Evolutionary conservation across 306 rosid genomes (phyloP), one percentile per base, ranked within the genome.

Genomic region (Fagus crenata): DNA sequence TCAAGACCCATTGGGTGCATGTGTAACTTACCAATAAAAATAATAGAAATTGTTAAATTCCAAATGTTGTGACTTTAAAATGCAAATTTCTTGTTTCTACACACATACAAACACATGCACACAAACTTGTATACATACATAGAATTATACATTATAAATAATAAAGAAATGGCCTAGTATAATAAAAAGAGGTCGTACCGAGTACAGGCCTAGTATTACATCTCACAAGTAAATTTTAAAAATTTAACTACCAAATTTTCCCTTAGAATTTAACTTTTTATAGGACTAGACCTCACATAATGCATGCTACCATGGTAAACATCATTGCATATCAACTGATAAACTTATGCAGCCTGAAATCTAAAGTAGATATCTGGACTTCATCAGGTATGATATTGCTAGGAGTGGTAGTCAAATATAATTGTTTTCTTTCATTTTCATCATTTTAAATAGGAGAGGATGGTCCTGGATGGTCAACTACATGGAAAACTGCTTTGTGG

Each of bases 401-500:
- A 32, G 41, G n/a, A 53, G 3, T 8, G 18, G 17, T 39, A 56
- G 55, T 35, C 43, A 4, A 31, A 65, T 73, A 41, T 12, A 56
- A 49, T 54, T 36, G 18, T 49, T 36, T n/a, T 22, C 2, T 75
- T 67, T 58, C 55, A 53, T 75, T 75, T 72, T 2, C 39, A 28
- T 63, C 3, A 37, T 73, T 79, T 65, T 33, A 76, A 85, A 81
- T 87, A 92, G 96, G 93, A 75, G 95, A 85, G 87, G 93, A 92
- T 31, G 95, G 97, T 78, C 95, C 97, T 3, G 97, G 95, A 60
- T 92, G 97, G 97, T 92, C 97, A 39, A 88, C 91, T 8, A 75
- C 82, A 5, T 92, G 97, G 95, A 90, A 90, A 83, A 78, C 77
- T 64, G 88, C 92, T n/a, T 81, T 84, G 61, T 88, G 97, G 93